Percentiles rank a stretch among this genome's conserved stretches.
Conservation (phyloP, 2,329 filamentous ascomycete species). For the Diaporthe batatas region DNA sequence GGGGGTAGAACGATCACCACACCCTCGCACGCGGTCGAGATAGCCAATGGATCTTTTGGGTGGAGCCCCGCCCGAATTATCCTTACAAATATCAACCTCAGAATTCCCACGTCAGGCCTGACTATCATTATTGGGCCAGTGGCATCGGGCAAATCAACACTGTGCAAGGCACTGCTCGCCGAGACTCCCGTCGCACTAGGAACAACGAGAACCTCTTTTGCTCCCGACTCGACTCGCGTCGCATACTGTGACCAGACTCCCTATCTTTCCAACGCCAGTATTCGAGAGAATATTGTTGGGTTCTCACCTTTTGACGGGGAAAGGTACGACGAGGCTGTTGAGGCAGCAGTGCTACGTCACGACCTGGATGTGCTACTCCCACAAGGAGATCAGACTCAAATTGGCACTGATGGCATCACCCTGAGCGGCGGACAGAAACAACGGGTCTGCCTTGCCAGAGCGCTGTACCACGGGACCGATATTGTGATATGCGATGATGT, state of each 20-base stretch:
- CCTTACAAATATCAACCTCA: constrained; percentile 52
- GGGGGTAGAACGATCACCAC: not conserved
- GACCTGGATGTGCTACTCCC: constrained; percentile 50
- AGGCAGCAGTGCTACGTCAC: constrained; percentile 49
- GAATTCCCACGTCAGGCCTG: constrained; percentile 44
- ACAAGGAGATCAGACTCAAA: constrained; percentile 51
- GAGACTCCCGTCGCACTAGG: constrained; percentile 44
- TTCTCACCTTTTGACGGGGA: constrained; percentile 42
- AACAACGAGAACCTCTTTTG: not conserved
- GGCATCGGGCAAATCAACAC: constrained; percentile 54
- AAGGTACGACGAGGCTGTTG: constrained; percentile 49
- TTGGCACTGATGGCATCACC: constrained; percentile 54
- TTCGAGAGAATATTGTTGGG: constrained; percentile 37
- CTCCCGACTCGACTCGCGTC: constrained; percentile 35
- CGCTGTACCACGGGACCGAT: constrained; percentile 43
- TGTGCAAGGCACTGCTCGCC: constrained; percentile 53
- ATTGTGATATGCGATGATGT: constrained; percentile 56
- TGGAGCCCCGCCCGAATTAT: constrained; percentile 50
- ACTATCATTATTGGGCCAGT: constrained; percentile 56
- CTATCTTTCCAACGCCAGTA: constrained; percentile 35
- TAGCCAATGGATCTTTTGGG: constrained; percentile 49
- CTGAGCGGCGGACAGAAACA: constrained; percentile 54
- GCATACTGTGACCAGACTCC: constrained; percentile 47
- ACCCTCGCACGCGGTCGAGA: constrained; percentile 35
- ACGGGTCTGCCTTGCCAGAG: constrained; percentile 46